A percentile compares a stretch with the other conserved stretches of the same genome.
Conservation (phyloP, 2,329 filamentous ascomycete genomes). For the Cordyceps tenuipes region DNA sequence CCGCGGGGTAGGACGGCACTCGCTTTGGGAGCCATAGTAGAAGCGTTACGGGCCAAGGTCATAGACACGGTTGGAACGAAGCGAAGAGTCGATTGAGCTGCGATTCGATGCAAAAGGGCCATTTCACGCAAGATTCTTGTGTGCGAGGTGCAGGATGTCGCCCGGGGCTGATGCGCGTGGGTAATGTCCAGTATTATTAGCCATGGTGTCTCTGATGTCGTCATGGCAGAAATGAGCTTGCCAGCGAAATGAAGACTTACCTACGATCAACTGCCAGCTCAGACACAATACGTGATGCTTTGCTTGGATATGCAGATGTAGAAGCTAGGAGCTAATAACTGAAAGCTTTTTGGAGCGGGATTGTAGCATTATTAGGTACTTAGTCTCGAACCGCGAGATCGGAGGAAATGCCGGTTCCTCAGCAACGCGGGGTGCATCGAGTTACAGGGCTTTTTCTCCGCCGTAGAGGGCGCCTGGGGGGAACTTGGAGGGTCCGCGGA, state of each 20-base stretch:
- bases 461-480: background rate
- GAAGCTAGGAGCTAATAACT: background rate
- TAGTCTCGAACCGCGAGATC: slow-evolving; percentile 6
- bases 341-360: background rate
- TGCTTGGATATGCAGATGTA: background rate
- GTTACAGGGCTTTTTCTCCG: background rate
- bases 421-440: background rate
- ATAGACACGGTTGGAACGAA: slow-evolving; percentile 23
- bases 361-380: background rate
- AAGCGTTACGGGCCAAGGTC: slow-evolving; percentile 30
- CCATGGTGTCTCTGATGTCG: slow-evolving; percentile 6
- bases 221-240: background rate
- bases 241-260: background rate
- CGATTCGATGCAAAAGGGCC: slow-evolving; percentile 25
- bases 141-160: background rate
- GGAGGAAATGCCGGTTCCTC: slow-evolving; percentile 10
- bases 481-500: background rate
- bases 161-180: background rate
- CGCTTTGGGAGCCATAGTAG: slow-evolving; percentile 36
- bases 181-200: background rate
- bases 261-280: slow-evolving; percentile 1
- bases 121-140: slow-evolving; percentile 14
- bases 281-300: background rate
- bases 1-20: background rate
- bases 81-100: slow-evolving; percentile 22